A percentile compares a stretch with the other conserved stretches of the same genome.
Evolutionary conservation across 192 early-diverging fungal genomes (phyloP).

Genomic region (Dimargaris verticillata): DNA sequence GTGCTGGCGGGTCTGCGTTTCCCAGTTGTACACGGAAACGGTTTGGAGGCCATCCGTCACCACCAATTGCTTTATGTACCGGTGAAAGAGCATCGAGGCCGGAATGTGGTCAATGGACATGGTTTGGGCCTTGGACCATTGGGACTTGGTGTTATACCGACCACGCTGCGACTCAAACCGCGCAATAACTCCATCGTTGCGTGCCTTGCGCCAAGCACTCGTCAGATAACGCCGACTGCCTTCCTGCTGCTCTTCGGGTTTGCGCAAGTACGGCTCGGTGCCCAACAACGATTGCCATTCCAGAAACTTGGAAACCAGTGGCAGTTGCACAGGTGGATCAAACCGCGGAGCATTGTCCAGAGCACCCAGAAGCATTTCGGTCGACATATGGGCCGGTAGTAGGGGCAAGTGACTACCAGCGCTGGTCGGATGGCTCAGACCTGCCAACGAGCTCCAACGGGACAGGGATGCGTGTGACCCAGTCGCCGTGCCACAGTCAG

Average conservation of each 20-base stretch:
- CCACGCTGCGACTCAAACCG: constrained; percentile 21
- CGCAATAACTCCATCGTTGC: constrained; percentile 24
- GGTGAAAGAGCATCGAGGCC: constrained; percentile 50
- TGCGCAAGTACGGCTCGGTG: constrained; percentile 4
- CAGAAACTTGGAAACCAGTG: constrained; percentile 1
- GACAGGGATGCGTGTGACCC: not conserved
- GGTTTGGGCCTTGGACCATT: constrained; percentile 15
- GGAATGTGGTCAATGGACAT: constrained; percentile 18
- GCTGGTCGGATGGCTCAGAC: not conserved
- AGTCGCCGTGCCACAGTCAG: not conserved
- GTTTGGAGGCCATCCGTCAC: constrained; percentile 53
- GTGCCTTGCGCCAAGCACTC: constrained; percentile 22
- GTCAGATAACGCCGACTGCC: constrained; percentile 19
- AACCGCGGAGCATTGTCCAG: not conserved
- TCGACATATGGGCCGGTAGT: not conserved
- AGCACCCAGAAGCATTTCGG: not conserved
- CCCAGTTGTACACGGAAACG: constrained; percentile 28
- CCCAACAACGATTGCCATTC: constrained; percentile 7
- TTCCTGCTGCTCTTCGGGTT: constrained; percentile 17
- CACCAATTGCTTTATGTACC: constrained; percentile 70
- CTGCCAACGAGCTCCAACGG: not conserved
- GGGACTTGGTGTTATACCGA: constrained; percentile 17
- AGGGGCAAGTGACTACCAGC: not conserved
- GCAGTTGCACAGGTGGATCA: not conserved
- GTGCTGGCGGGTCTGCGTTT: constrained; percentile 20